These are phyloP conservation scores for Cystobasidium onofrii DNA, from an alignment of 768 basidiomycete species.

Conservation along the genomic window DNA sequence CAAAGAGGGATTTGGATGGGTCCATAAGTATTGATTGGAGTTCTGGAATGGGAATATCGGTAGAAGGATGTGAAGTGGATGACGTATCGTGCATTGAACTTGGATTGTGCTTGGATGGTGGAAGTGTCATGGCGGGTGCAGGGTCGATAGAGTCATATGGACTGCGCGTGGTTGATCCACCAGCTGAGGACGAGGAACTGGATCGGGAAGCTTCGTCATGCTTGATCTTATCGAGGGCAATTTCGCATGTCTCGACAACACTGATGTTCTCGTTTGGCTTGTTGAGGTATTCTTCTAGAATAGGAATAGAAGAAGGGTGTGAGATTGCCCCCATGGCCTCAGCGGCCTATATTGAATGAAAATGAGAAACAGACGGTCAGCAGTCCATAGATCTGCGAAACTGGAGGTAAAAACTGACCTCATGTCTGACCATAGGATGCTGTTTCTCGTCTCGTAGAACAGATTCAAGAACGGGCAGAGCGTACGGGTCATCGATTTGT, in stretches of 20 bases:
- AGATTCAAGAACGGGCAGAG: slow-evolving; percentile 67
- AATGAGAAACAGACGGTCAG: slow-evolving; percentile 14
- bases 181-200: slow-evolving; percentile 34
- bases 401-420: slow-evolving; percentile 52
- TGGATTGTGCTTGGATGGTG: background rate
- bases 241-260: slow-evolving; percentile 85
- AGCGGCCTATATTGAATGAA: slow-evolving; percentile 59
- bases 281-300: slow-evolving; percentile 62
- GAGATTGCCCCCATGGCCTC: slow-evolving; percentile 97
- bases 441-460: slow-evolving; percentile 64
- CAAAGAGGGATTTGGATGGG: slow-evolving; percentile 64
- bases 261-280: slow-evolving; percentile 64
- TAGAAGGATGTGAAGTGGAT: slow-evolving; percentile 46
- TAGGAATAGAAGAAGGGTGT: slow-evolving; percentile 55
- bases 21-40: slow-evolving; percentile 63
- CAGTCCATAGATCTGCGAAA: background rate
- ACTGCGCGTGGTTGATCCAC: slow-evolving; percentile 46
- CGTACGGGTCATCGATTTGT: slow-evolving; percentile 67
- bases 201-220: slow-evolving; percentile 56
- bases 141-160: slow-evolving; percentile 79
- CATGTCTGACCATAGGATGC: slow-evolving; percentile 96
- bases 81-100: slow-evolving; percentile 46
- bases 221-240: slow-evolving; percentile 87
- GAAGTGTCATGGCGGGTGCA: slow-evolving; percentile 57
- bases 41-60: slow-evolving; percentile 38